Evolutionary conservation across 805 yeast genomes (phyloP), one percentile per base, ranked within the genome.

Genomic region (Zygosaccharomyces pseudorouxii): DNA sequence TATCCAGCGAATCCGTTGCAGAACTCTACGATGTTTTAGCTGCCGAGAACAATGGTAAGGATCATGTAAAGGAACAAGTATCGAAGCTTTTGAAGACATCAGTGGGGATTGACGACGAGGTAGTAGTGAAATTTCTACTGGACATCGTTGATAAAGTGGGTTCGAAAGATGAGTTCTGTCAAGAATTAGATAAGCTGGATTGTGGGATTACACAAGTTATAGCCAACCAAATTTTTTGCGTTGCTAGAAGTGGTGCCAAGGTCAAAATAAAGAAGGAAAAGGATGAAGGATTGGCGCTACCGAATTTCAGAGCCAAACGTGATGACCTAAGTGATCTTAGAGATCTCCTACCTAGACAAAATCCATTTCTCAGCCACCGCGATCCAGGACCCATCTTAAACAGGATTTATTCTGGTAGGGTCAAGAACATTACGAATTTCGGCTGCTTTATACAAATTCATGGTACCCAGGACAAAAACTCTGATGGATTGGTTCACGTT

Each of bases 371-470:
- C n/a, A 50, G 54, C 14, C 38, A 41, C 30, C 52, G 60, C 37
- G 71, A 64, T 48, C 58, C 57, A 3, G 60, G 58, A 3, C 71
- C 80, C 0, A 54, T 62, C 4, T 49, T 72, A 1, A 81, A 79
- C 14, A 64, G 72, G 20, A 68, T 86, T 0, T 82, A 84, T 56
- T 65, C 64, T 25, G 97, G 95, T 0, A 65, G 54, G 22, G 84
- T 92, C 2, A 73, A 72, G 41, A 79, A 77, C 39, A 56, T 86
- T 1, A 80, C 81, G 38, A 64, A 76, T 2, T 90, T 81, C 66
- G 97, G 98, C 0, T 95, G 89, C 1, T 92, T 90, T 61, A 77
- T 89, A 0, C 65, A 78, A 8, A 62, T 90, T 1, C 54, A 64
- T 5, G 79, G 74, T 0, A 58, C 72, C 2, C 49, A 58, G 35